These are phyloP conservation scores for Blastobotrys illinoisensis DNA, from an alignment of 1,139 yeast species.

Conservation along the genomic window DNA sequence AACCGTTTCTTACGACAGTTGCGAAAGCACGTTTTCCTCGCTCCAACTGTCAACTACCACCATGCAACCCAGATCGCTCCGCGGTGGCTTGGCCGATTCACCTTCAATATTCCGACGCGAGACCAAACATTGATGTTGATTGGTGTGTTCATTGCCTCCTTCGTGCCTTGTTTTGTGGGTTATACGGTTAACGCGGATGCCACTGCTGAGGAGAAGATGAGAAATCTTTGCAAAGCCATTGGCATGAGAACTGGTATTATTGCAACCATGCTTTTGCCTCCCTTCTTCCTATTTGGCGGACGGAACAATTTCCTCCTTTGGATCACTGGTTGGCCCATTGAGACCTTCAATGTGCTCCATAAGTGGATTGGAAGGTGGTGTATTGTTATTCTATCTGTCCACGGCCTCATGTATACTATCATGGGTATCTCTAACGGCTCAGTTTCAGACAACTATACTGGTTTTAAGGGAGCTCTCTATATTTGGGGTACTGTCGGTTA, in stretches of 20 bases:
- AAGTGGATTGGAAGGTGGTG: conserved; percentile 52
- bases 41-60: conserved; percentile 11
- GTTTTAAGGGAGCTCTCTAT: background rate
- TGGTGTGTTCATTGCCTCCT: conserved; percentile 41
- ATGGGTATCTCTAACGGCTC: background rate
- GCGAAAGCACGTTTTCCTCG: conserved; percentile 15
- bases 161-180: conserved; percentile 37
- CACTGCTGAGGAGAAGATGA: background rate
- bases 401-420: conserved; percentile 14
- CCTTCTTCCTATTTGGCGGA: conserved; percentile 53
- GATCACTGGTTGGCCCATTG: conserved; percentile 56
- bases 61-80: conserved; percentile 8
- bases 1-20: conserved; percentile 12
- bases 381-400: conserved; percentile 38
- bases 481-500: conserved; percentile 39
- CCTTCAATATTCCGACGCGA: conserved; percentile 53
- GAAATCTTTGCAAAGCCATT: background rate
- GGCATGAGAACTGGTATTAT: conserved; percentile 5
- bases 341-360: conserved; percentile 54
- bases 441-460: background rate
- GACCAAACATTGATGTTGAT: conserved; percentile 46
- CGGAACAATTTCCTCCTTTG: conserved; percentile 53
- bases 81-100: conserved; percentile 13
- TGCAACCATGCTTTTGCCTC: conserved; percentile 38
- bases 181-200: conserved; percentile 24